Percentiles rank a stretch among this genome's conserved stretches.
Evolutionary conservation across 441 rosid species (phyloP).

Genomic region (Populus hybrid): DNA sequence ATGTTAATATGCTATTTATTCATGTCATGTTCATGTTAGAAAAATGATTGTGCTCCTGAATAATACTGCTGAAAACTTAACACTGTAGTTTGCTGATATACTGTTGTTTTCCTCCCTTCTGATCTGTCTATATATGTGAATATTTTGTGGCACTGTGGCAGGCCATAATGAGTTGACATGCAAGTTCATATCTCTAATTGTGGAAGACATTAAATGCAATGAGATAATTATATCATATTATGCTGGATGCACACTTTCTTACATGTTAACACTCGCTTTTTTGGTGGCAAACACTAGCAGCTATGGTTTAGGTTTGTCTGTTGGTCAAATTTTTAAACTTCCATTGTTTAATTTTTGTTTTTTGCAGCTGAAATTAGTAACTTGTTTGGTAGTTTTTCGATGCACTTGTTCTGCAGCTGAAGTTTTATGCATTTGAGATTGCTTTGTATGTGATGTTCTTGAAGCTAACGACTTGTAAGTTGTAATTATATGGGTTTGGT

Average conservation of each 20-base stretch:
- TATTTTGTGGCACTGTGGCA: not conserved
- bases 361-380: not conserved
- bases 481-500: not conserved
- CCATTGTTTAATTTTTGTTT: not conserved
- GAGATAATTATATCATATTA: not conserved
- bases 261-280: not conserved
- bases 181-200: not conserved
- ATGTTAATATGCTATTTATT: not conserved
- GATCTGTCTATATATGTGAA: not conserved
- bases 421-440: not conserved
- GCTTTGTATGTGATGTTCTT: constrained; percentile 6
- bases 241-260: not conserved
- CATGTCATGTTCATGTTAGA: not conserved
- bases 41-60: not conserved
- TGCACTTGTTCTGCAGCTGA: not conserved
- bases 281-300: not conserved
- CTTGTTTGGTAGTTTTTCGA: not conserved
- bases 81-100: not conserved
- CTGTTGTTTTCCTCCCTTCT: not conserved
- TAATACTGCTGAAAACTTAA: not conserved
- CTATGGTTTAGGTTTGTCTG: not conserved
- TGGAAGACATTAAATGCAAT: not conserved
- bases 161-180: not conserved
- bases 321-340: not conserved
- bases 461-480: not conserved